A percentile compares a stretch with the other conserved stretches of the same genome.
Conservation (phyloP, 345 rosid species). For the Populus ilicifolia region DNA sequence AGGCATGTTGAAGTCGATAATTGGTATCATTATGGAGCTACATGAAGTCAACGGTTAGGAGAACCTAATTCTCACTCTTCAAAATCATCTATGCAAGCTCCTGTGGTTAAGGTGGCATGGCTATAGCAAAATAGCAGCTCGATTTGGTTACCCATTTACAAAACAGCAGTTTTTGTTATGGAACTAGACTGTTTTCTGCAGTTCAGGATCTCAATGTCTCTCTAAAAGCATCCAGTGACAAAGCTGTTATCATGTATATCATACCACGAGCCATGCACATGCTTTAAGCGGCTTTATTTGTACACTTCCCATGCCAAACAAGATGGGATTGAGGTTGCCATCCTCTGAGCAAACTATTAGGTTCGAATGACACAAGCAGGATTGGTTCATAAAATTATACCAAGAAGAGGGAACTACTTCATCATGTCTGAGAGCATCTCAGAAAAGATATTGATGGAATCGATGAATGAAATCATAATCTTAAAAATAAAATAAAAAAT, state of each 20-base stretch:
- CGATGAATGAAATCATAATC: conserved; percentile 4
- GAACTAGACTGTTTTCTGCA: not conserved
- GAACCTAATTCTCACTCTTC: not conserved
- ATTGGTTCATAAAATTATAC: not conserved
- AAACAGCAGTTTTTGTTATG: not conserved
- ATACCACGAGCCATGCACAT: not conserved
- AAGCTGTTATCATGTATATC: not conserved
- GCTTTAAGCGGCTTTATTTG: not conserved
- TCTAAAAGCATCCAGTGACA: not conserved
- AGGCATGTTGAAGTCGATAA: not conserved
- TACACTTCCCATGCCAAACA: not conserved
- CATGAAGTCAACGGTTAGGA: not conserved
- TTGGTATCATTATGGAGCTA: not conserved
- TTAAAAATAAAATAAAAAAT: not conserved
- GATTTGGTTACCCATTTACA: not conserved
- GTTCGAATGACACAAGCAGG: too few relatives aligned
- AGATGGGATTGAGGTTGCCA: not conserved
- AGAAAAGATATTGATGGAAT: not conserved
- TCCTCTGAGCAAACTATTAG: not conserved
- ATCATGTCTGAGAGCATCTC: not conserved
- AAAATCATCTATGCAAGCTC: not conserved
- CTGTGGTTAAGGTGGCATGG: not conserved
- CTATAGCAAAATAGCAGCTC: not conserved
- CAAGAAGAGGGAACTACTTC: not conserved
- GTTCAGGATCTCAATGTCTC: not conserved